These are phyloP conservation scores for Claviceps monticola DNA, from an alignment of 2,329 filamentous ascomycete genomes.

Conservation along the genomic window DNA sequence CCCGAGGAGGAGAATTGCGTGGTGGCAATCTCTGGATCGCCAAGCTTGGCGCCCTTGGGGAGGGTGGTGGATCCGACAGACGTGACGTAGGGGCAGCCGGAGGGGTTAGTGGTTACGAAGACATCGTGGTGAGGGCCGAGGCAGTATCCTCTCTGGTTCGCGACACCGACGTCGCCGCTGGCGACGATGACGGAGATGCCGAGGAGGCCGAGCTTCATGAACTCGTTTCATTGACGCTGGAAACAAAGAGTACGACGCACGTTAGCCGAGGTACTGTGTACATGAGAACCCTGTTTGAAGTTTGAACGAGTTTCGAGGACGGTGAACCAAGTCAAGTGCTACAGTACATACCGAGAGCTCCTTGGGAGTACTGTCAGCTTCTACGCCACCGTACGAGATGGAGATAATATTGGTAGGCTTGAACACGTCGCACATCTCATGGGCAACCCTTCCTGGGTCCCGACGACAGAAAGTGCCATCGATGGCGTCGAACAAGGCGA, in stretches of 20 bases:
- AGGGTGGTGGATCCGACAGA: slow-evolving; percentile 34
- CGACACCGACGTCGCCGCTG: slow-evolving; percentile 17
- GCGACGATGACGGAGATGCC: slow-evolving; percentile 27
- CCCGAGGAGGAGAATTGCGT: slow-evolving; percentile 31
- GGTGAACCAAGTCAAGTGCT: no score
- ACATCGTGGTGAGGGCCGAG: slow-evolving; percentile 18
- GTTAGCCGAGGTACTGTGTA: no score
- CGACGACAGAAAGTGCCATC: slow-evolving; percentile 39
- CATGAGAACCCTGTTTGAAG: no score
- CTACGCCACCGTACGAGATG: slow-evolving; percentile 21
- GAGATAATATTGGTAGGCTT: slow-evolving; percentile 24
- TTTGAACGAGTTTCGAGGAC: no score
- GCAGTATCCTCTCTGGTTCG: slow-evolving; percentile 7
- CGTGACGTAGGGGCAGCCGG: slow-evolving; percentile 34
- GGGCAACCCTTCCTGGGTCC: slow-evolving; percentile 30
- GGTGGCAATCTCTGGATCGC: slow-evolving; percentile 6
- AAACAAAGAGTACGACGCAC: no score
- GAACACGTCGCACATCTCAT: slow-evolving; percentile 12
- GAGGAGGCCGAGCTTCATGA: slow-evolving; percentile 31
- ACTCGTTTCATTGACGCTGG: slow-evolving; percentile 26
- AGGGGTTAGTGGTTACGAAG: slow-evolving; percentile 34
- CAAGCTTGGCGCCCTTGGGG: slow-evolving; percentile 5
- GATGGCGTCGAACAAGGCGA: slow-evolving; percentile 31
- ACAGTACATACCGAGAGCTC: slow-evolving; percentile 22
- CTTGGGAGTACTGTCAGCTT: slow-evolving; percentile 24